Evolutionary conservation across 139 green algal genomes (phyloP).

Genomic region (Auxenochlorella pyrenoidosa): DNA sequence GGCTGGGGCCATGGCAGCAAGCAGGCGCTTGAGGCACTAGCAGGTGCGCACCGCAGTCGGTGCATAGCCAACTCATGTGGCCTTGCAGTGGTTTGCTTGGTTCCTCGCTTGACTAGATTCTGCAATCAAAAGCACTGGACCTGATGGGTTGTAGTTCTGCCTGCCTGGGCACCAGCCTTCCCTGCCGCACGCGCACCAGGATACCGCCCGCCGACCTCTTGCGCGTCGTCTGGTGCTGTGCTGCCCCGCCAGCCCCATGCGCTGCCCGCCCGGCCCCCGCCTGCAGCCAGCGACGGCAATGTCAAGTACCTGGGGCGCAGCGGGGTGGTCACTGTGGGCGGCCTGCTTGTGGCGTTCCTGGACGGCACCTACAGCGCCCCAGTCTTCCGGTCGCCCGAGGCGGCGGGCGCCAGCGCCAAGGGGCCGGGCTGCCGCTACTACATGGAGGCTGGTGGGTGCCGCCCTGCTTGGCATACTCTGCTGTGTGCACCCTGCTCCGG

Average conservation of each 20-base stretch:
- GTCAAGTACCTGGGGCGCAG: constrained; percentile 74
- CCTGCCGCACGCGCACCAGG: too few species aligned
- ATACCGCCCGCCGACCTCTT: too few species aligned
- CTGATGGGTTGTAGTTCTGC: too few species aligned
- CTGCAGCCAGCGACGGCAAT: constrained; percentile 45
- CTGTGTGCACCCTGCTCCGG: too few species aligned
- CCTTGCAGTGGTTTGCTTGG: too few species aligned
- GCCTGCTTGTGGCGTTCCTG: constrained; percentile 83
- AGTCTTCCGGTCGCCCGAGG: constrained; percentile 37
- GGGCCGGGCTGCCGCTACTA: constrained; percentile 57
- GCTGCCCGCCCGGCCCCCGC: neutral
- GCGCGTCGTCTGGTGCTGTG: neutral
- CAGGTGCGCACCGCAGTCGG: neutral
- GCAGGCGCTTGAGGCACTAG: constrained; percentile 44
- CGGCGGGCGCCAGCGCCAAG: neutral
- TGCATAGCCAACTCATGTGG: neutral
- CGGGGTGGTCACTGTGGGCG: constrained; percentile 66
- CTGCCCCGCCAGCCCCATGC: neutral
- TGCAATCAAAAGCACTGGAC: too few species aligned
- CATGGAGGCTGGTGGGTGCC: constrained; percentile 38
- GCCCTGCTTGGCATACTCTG: neutral
- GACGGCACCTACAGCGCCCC: constrained; percentile 75
- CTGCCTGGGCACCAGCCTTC: too few species aligned
- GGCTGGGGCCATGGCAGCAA: constrained; percentile 56
- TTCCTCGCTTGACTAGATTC: too few species aligned